A percentile compares a stretch with the other conserved stretches of the same genome.
phyloP scores from a whole-genome alignment of 352 stramenopile genomes.

The Pythium myriotylum region DNA sequence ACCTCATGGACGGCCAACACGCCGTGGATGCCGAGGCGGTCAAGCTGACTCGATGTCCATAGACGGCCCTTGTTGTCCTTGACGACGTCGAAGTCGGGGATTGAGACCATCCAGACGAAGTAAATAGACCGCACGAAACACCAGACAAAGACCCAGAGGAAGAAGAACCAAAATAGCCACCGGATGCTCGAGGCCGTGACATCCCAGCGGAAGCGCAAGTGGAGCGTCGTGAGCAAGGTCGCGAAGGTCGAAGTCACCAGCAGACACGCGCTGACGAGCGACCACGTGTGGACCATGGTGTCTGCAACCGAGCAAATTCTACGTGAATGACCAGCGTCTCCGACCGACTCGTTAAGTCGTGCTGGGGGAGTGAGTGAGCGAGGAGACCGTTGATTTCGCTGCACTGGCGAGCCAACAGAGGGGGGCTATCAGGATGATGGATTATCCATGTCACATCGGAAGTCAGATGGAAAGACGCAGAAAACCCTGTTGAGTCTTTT shows the following conservation, averaged over 20 bases:
- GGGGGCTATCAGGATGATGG: too few species aligned
- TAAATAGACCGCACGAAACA: constrained; percentile 43
- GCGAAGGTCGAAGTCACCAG: constrained; percentile 11
- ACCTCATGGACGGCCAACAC: constrained; percentile 26
- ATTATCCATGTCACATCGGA: too few species aligned
- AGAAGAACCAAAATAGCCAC: constrained; percentile 72
- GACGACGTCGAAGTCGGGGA: neutral
- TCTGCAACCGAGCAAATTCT: too few species aligned
- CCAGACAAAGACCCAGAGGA: constrained; percentile 57
- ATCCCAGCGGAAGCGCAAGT: constrained; percentile 26
- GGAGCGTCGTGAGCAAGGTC: constrained; percentile 23
- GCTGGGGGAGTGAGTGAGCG: too few species aligned
- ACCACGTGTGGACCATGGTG: constrained; percentile 5
- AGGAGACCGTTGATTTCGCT: too few species aligned
- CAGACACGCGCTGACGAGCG: constrained; percentile 2
- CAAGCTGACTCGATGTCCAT: constrained; percentile 32
- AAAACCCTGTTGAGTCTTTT: too few species aligned
- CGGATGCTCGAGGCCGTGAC: constrained; percentile 40
- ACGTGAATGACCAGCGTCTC: too few species aligned
- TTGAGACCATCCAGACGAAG: constrained; percentile 36
- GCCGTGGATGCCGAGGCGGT: constrained; percentile 55
- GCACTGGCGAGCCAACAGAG: too few species aligned
- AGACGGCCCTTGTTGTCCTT: constrained; percentile 6
- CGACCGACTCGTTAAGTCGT: too few species aligned
- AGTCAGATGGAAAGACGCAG: too few species aligned